Percentiles rank a stretch among this genome's conserved stretches.
phyloP scores from a whole-genome alignment of 1,139 yeast genomes.

The Yamadazyma jaroonii region DNA sequence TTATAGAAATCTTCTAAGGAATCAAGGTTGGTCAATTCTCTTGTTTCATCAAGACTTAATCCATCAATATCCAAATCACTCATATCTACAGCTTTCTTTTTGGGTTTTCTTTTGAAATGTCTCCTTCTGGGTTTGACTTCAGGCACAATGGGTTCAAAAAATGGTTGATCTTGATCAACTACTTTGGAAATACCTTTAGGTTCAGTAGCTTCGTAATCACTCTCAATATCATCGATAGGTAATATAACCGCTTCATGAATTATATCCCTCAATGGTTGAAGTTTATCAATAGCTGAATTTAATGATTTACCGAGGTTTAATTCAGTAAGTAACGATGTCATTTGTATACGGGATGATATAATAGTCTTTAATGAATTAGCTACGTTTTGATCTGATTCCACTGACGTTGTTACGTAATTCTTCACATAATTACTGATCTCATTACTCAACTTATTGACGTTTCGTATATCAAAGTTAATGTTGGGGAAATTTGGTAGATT shows the following conservation, averaged over 20 bases:
- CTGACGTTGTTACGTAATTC: slow-evolving; percentile 5
- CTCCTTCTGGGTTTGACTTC: slow-evolving; percentile 19
- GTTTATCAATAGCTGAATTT: slow-evolving; percentile 51
- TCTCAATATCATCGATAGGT: slow-evolving; percentile 44
- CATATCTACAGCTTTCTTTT: slow-evolving; percentile 4
- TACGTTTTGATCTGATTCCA: slow-evolving; percentile 2
- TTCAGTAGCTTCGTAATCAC: slow-evolving; percentile 31
- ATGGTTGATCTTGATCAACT: slow-evolving; percentile 42
- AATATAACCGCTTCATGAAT: slow-evolving; percentile 48
- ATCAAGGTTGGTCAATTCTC: slow-evolving; percentile 34
- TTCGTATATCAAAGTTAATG: slow-evolving; percentile 9
- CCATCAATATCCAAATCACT: slow-evolving; percentile 42
- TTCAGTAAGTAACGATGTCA: slow-evolving; percentile 49
- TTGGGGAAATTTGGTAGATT: slow-evolving; percentile 8
- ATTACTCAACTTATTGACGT: slow-evolving; percentile 10
- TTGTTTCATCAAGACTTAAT: slow-evolving; percentile 33
- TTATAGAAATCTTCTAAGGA: slow-evolving; percentile 50
- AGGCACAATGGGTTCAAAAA: slow-evolving; percentile 50
- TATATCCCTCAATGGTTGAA: slow-evolving; percentile 54
- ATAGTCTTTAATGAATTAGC: slow-evolving; percentile 25
- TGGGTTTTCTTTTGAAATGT: slow-evolving; percentile 3
- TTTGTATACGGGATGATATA: slow-evolving; percentile 42
- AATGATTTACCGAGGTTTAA: slow-evolving; percentile 51
- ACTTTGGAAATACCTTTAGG: slow-evolving; percentile 57
- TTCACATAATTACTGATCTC: slow-evolving; percentile 11